These are phyloP conservation scores for Rhizopogon vesiculosus DNA, from an alignment of 768 basidiomycete species.

Conservation along the genomic window DNA sequence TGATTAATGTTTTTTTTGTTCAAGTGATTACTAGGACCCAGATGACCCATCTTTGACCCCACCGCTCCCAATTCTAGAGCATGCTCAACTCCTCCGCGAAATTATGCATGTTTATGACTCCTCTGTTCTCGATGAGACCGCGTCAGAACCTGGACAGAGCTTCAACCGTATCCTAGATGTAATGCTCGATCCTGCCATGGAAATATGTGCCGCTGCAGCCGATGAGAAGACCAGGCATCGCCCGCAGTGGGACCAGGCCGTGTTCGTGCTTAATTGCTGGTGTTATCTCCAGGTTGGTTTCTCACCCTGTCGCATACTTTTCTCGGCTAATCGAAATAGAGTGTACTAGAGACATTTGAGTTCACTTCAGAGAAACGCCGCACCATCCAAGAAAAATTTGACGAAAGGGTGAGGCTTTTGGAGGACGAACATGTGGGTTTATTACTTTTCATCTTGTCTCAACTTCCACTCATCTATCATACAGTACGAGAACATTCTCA, in stretches of 20 bases:
- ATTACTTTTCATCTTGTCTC: not conserved
- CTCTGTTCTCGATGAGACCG: slow-evolving; percentile 59
- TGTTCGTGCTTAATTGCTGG: slow-evolving; percentile 85
- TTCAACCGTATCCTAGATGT: slow-evolving; percentile 77
- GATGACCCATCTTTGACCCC: slow-evolving; percentile 71
- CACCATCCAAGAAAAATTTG: slow-evolving; percentile 55
- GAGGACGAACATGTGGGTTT: slow-evolving; percentile 79
- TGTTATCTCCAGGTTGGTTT: slow-evolving; percentile 70
- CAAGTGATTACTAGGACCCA: slow-evolving; percentile 38
- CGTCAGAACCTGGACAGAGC: slow-evolving; percentile 16
- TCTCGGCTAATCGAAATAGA: slow-evolving; percentile 32
- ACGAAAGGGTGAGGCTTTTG: slow-evolving; percentile 56
- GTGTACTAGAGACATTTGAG: slow-evolving; percentile 57
- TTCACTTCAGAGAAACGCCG: slow-evolving; percentile 63
- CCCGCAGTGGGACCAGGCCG: slow-evolving; percentile 71
- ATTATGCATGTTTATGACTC: slow-evolving; percentile 87
- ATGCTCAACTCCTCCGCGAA: slow-evolving; percentile 79
- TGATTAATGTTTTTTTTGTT: not conserved
- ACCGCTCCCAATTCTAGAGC: slow-evolving; percentile 76
- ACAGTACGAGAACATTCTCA: slow-evolving; percentile 20
- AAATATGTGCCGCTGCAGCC: slow-evolving; percentile 64
- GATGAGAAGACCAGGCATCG: slow-evolving; percentile 56
- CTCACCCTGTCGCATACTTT: not conserved
- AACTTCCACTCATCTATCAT: not conserved
- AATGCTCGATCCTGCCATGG: slow-evolving; percentile 80